Conservation (phyloP, 257 asterid genomes). For the Nicotiana undulata region DNA sequence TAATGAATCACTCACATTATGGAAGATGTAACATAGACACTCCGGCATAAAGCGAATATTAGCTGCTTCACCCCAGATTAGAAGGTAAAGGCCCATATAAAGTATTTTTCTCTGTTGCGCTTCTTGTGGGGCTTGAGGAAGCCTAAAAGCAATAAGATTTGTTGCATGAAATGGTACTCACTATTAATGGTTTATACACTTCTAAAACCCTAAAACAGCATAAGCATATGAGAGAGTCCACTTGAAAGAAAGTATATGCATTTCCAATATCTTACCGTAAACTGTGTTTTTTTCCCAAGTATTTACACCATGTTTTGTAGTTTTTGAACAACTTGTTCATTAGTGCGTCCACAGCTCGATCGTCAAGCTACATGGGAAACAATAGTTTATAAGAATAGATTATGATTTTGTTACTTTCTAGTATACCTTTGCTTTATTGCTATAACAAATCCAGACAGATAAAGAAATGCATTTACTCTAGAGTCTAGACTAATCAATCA, state of each 20-base stretch:
- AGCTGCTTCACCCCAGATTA: slow-evolving; percentile 99
- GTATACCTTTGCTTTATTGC: slow-evolving; percentile 10
- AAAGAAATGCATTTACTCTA: not conserved
- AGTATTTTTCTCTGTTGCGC: slow-evolving; percentile 91
- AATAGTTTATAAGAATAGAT: not conserved
- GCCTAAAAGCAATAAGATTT: slow-evolving; percentile 39
- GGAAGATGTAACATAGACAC: slow-evolving; percentile 97
- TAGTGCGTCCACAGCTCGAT: slow-evolving; percentile 91
- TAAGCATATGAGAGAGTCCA: not conserved
- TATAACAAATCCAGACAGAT: slow-evolving; percentile 9
- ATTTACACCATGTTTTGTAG: slow-evolving; percentile 97
- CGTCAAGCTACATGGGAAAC: slow-evolving; percentile 61
- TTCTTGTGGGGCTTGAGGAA: slow-evolving; percentile 73
- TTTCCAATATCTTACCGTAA: slow-evolving; percentile 51
- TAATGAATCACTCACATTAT: slow-evolving; percentile 59
- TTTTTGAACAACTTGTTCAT: slow-evolving; percentile 90
- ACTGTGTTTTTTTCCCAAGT: slow-evolving; percentile 91
- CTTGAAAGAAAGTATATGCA: slow-evolving; percentile 1
- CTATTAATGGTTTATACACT: not conserved
- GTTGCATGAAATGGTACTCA: not conserved
- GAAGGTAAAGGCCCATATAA: slow-evolving; percentile 96
- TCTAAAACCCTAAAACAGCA: not conserved
- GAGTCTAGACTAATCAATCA: not conserved
- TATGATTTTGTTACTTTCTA: not conserved
- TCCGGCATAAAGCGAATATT: slow-evolving; percentile 95